Evolutionary conservation across 1,284 basidiomycete species (phyloP), one percentile per base, ranked within the genome.

Genomic region (Thelephora terrestris): DNA sequence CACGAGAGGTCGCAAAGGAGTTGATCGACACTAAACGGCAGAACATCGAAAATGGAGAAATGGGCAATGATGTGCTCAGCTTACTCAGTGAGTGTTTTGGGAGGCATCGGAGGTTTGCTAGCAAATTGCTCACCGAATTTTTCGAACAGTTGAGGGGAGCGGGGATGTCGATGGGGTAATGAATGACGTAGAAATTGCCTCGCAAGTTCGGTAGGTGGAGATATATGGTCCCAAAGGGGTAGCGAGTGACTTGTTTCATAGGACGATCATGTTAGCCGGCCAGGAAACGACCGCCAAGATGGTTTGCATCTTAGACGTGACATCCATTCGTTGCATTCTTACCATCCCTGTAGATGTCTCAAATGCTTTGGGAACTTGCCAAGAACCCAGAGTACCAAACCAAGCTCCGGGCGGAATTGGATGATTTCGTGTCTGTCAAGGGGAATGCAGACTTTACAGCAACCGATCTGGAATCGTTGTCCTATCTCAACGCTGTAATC

Each of bases 351-450:
- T n/a, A n/a, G n/a, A n/a, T n/a, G n/a, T n/a, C n/a, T n/a, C 91
- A 87, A 86, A 78, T 75, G 50, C 66, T 90, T 1, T 82, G 81
- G 59, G 74, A 76, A 23, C 76, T 91, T 17, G 69, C 79, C 0
- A 68, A 67, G 32, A 59, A 76, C 45, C 76, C 71, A 0, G 65
- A 66, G 1, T 64, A 71, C 7, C 89, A 91, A 60, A 55, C 57
- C n/a, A 65, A 64, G 32, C 70, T 91, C 2, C 74, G 84, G 4
- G 62, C 63, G 4, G 53, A 67, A 37, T 37, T 37, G 20, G 35
- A 37, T 16, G 35, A 16, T 5, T 16, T 16, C 16, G 35, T 37
- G 16, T 18, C 16, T 10, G 34, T n/a, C 34, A 10, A n/a, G 12
- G 34, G n/a, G 35, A 37, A 37, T 18, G 3, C 16, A 16, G 35